Conservation (phyloP, 805 yeast genomes). For the Ogataea paradorogensis region DNA sequence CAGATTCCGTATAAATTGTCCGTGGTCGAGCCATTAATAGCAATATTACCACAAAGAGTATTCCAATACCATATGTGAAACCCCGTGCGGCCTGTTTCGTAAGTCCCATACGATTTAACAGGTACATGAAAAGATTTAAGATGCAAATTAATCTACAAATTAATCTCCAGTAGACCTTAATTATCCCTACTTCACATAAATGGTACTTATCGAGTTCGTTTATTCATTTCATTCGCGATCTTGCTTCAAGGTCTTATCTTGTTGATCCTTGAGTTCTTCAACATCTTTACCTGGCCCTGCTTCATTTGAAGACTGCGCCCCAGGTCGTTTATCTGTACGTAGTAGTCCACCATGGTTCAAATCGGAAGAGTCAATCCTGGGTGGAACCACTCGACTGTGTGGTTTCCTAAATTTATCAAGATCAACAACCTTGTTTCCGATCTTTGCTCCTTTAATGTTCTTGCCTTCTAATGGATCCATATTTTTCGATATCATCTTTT, state of each 20-base stretch:
- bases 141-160: not conserved
- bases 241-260: not conserved
- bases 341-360: slow-evolving; percentile 5
- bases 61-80: not conserved
- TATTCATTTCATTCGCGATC: not conserved
- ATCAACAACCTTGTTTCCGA: slow-evolving; percentile 11
- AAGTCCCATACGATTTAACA: slow-evolving; percentile 10
- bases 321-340: slow-evolving; percentile 8
- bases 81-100: slow-evolving; percentile 16
- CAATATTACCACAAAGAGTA: slow-evolving; percentile 1
- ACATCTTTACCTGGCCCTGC: not conserved
- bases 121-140: not conserved
- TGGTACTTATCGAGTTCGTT: too few relatives aligned
- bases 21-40: not conserved
- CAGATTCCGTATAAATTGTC: not conserved
- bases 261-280: too few relatives aligned
- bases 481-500: not conserved
- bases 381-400: not conserved
- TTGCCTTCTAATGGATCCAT: slow-evolving; percentile 10
- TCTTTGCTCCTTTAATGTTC: slow-evolving; percentile 5
- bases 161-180: too few relatives aligned
- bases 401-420: slow-evolving; percentile 4
- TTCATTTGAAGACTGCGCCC: not conserved
- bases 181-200: too few relatives aligned
- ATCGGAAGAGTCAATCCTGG: not conserved